phyloP scores from a whole-genome alignment of 306 rosid genomes.

The Quercus agrifolia region DNA sequence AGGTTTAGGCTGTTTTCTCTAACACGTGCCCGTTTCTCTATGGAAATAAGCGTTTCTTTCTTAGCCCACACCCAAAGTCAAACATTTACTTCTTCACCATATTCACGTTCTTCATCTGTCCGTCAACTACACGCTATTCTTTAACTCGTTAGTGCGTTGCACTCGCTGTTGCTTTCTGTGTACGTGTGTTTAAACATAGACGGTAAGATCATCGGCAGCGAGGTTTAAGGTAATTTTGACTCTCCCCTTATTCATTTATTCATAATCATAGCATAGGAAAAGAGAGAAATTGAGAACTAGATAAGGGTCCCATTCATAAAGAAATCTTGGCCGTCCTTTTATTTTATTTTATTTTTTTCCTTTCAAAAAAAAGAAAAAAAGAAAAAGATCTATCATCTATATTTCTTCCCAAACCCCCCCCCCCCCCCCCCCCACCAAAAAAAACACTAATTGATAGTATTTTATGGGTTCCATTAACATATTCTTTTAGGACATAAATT shows the following conservation, averaged over 20 bases:
- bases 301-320: conserved; percentile 23
- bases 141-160: not conserved
- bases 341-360: too few relatives aligned
- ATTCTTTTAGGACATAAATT: too few relatives aligned
- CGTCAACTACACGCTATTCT: not conserved
- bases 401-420: too few relatives aligned
- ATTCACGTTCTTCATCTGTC: not conserved
- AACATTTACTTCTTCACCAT: conserved; percentile 25
- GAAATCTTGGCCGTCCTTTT: conserved; percentile 38
- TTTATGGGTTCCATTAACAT: too few relatives aligned
- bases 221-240: too few relatives aligned
- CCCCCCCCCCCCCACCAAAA: too few relatives aligned
- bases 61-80: conserved; percentile 45
- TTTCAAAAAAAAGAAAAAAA: too few relatives aligned
- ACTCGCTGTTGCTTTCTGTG: not conserved
- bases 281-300: not conserved
- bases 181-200: too few relatives aligned
- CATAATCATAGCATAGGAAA: not conserved
- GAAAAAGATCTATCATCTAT: too few relatives aligned
- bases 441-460: too few relatives aligned
- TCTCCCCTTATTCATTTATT: too few relatives aligned
- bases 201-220: too few relatives aligned
- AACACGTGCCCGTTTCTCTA: conserved; percentile 31
- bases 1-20: conserved; percentile 20
- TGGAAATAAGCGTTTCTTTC: conserved; percentile 37